phyloP scores from a whole-genome alignment of 208 protist genomes.

The Leishmania turanica region DNA sequence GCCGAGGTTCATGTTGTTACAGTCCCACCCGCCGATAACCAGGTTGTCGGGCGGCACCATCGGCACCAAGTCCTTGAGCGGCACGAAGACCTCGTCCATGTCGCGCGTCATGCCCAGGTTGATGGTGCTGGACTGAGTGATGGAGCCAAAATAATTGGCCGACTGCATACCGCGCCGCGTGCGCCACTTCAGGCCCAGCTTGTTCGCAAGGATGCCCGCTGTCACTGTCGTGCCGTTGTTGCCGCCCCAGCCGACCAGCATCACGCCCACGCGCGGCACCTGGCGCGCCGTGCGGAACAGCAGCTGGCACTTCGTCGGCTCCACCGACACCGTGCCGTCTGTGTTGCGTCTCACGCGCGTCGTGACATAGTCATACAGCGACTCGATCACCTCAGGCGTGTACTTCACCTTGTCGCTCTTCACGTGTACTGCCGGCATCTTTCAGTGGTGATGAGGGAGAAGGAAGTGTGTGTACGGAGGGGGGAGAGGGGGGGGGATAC shows the following conservation, averaged over 20 bases:
- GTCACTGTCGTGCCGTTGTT: slow-evolving; percentile 99
- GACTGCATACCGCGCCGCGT: slow-evolving; percentile 91
- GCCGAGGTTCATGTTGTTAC: slow-evolving; percentile 91
- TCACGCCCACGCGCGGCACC: slow-evolving; percentile 87
- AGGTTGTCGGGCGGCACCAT: slow-evolving; percentile 98
- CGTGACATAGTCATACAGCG: slow-evolving; percentile 85
- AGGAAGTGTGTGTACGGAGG: background rate
- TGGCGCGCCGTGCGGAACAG: slow-evolving; percentile 92
- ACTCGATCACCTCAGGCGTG: slow-evolving; percentile 77
- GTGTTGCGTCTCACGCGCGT: slow-evolving; percentile 54
- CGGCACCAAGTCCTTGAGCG: slow-evolving; percentile 94
- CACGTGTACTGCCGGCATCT: slow-evolving; percentile 52
- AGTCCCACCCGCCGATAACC: slow-evolving; percentile 99
- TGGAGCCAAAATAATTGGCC: slow-evolving; percentile 98
- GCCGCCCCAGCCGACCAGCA: slow-evolving; percentile 98
- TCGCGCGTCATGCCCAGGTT: slow-evolving; percentile 91
- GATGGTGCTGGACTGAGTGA: slow-evolving; percentile 97
- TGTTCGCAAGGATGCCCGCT: slow-evolving; percentile 97
- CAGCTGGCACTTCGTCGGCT: slow-evolving; percentile 66
- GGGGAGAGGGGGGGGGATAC: background rate
- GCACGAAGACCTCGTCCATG: slow-evolving; percentile 93
- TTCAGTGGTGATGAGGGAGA: background rate
- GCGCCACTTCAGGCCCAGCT: slow-evolving; percentile 92
- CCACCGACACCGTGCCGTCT: slow-evolving; percentile 59
- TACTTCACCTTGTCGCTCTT: slow-evolving; percentile 72